Evolutionary conservation across 495 filamentous ascomycete species (phyloP).

Genomic region (Penicillium pancosmium): DNA sequence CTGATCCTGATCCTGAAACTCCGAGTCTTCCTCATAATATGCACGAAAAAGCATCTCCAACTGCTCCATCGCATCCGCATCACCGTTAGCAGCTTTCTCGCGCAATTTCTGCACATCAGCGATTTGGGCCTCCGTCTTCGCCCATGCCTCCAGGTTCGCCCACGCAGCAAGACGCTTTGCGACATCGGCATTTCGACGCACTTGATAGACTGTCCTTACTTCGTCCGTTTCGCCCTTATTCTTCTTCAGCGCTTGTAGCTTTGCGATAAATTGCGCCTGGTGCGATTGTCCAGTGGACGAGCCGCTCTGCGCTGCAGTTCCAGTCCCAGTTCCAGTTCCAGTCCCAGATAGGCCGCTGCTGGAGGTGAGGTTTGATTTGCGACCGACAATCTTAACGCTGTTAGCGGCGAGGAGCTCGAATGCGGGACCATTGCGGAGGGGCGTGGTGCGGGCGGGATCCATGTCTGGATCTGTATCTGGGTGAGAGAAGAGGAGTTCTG

Average conservation of each 20-base stretch:
- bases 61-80: slow-evolving; percentile 34
- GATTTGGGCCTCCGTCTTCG: slow-evolving; percentile 44
- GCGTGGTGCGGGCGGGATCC: slow-evolving; percentile 37
- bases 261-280: slow-evolving; percentile 49
- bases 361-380: slow-evolving; percentile 45
- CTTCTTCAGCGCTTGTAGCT: slow-evolving; percentile 44
- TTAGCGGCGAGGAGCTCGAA: slow-evolving; percentile 67
- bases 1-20: background rate
- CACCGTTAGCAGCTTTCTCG: slow-evolving; percentile 36
- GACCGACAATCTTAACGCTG: slow-evolving; percentile 50
- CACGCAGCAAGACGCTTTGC: slow-evolving; percentile 39
- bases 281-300: slow-evolving; percentile 27
- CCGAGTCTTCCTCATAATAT: slow-evolving; percentile 16
- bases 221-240: slow-evolving; percentile 48
- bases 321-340: slow-evolving; percentile 1
- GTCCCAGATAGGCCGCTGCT: slow-evolving; percentile 19
- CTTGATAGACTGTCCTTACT: slow-evolving; percentile 41
- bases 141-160: slow-evolving; percentile 39
- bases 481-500: slow-evolving; percentile 70
- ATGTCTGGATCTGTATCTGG: slow-evolving; percentile 41
- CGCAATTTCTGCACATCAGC: slow-evolving; percentile 38
- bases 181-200: slow-evolving; percentile 31
- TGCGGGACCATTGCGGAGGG: slow-evolving; percentile 43
- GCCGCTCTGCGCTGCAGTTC: background rate
- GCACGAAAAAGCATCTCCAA: slow-evolving; percentile 24